A percentile compares a stretch with the other conserved stretches of the same genome.
phyloP scores from a whole-genome alignment of 768 basidiomycete genomes.

The Lactarius psammicola region DNA sequence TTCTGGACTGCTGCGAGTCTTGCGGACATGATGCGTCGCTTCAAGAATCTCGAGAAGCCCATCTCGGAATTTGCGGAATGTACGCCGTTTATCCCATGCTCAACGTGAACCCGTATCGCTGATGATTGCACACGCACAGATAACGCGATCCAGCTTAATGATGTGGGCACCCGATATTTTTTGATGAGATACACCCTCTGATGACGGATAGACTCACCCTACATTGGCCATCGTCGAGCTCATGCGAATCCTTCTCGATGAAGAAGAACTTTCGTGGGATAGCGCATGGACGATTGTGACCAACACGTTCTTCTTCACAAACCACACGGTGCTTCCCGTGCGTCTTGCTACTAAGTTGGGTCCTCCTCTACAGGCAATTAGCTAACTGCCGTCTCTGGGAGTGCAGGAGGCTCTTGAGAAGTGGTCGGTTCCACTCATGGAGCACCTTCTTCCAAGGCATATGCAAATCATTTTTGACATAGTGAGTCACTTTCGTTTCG shows the following conservation, averaged over 20 bases:
- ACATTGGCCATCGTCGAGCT: conserved; percentile 94
- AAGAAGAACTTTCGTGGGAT: conserved; percentile 85
- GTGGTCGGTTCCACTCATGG: conserved; percentile 87
- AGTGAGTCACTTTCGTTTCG: conserved; percentile 37
- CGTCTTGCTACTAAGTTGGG: conserved; percentile 34
- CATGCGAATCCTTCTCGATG: conserved; percentile 89
- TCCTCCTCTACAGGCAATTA: neutral
- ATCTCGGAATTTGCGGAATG: conserved; percentile 82
- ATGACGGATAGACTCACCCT: conserved; percentile 72
- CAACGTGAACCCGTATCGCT: neutral
- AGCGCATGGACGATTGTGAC: conserved; percentile 86
- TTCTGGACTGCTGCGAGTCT: conserved; percentile 91
- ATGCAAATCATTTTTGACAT: conserved; percentile 93
- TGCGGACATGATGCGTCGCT: conserved; percentile 87
- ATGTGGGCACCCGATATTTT: conserved; percentile 46
- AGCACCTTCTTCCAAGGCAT: conserved; percentile 83
- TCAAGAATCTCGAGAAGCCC: conserved; percentile 83
- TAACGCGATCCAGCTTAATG: conserved; percentile 94
- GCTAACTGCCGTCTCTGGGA: conserved; percentile 4
- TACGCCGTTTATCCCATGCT: conserved; percentile 37
- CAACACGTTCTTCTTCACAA: conserved; percentile 93
- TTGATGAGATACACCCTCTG: neutral
- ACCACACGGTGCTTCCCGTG: conserved; percentile 89
- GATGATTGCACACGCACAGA: conserved; percentile 40
- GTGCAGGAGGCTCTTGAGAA: conserved; percentile 79